Conservation (phyloP, 768 basidiomycete species). For the Podaxis mareebaensis region DNA sequence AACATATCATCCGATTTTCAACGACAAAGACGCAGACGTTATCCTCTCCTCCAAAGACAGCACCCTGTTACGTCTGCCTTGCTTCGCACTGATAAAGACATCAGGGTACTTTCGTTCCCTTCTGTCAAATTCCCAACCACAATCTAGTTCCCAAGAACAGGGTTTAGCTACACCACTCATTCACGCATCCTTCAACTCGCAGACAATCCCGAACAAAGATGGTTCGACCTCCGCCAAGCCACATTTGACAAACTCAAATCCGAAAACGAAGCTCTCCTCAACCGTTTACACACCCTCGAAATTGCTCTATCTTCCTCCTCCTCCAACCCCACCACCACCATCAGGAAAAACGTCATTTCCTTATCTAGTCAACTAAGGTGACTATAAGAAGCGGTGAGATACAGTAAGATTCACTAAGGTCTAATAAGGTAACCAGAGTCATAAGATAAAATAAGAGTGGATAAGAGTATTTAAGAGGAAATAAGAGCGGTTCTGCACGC, state of each 20-base stretch:
- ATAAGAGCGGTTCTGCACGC: too few species aligned
- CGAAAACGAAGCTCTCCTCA: slow-evolving; percentile 85
- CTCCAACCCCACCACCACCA: too few species aligned
- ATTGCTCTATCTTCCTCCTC: neutral
- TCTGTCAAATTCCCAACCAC: neutral
- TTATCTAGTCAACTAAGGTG: too few species aligned
- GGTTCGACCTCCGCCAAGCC: slow-evolving; percentile 74
- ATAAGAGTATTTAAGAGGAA: too few species aligned
- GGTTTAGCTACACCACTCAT: neutral
- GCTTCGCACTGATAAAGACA: neutral
- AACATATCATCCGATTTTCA: neutral
- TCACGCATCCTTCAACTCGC: slow-evolving; percentile 60
- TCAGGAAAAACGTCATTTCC: too few species aligned
- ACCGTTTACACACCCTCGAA: slow-evolving; percentile 63
- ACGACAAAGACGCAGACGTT: neutral
- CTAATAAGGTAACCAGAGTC: too few species aligned
- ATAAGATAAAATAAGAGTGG: too few species aligned
- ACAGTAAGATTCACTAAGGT: too few species aligned
- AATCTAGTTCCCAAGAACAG: neutral
- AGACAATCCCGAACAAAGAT: slow-evolving; percentile 83
- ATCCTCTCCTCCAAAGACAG: neutral
- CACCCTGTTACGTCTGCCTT: neutral
- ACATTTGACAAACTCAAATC: slow-evolving; percentile 72
- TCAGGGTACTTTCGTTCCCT: neutral
- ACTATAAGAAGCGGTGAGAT: too few species aligned